A percentile compares a stretch with the other conserved stretches of the same genome.
phyloP scores from a whole-genome alignment of 495 filamentous ascomycete genomes.

The Xylaria cubensis region DNA sequence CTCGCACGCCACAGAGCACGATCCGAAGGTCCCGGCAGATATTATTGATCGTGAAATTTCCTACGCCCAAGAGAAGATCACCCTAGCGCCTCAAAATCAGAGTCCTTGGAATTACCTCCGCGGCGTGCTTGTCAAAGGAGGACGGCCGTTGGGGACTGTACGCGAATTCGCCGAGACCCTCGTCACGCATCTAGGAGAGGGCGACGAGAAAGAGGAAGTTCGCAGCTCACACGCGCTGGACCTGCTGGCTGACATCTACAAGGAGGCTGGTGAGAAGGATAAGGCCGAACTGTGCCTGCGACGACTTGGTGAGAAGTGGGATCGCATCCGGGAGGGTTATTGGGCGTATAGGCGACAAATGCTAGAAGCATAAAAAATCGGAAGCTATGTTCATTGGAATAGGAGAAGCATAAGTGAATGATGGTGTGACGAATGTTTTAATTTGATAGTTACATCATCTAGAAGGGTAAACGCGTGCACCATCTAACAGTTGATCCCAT shows the following conservation, averaged over 20 bases:
- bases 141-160: slow-evolving; percentile 61
- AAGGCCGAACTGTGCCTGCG: slow-evolving; percentile 69
- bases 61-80: slow-evolving; percentile 73
- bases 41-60: slow-evolving; percentile 76
- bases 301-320: slow-evolving; percentile 82
- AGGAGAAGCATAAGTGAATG: background rate
- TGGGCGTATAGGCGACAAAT: slow-evolving; percentile 78
- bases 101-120: slow-evolving; percentile 91
- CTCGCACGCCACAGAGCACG: slow-evolving; percentile 49
- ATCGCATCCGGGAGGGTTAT: slow-evolving; percentile 88
- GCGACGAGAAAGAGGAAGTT: slow-evolving; percentile 58
- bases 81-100: slow-evolving; percentile 87
- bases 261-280: slow-evolving; percentile 63
- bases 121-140: slow-evolving; percentile 72
- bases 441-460: background rate
- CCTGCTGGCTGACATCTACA: slow-evolving; percentile 81
- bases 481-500: background rate
- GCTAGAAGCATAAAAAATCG: slow-evolving; percentile 25
- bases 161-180: slow-evolving; percentile 72
- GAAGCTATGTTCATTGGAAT: background rate
- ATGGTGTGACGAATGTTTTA: background rate
- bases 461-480: background rate
- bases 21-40: slow-evolving; percentile 61
- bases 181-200: slow-evolving; percentile 55
- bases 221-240: slow-evolving; percentile 89